Percentiles rank a stretch among this genome's conserved stretches.
Evolutionary conservation across 2,329 filamentous ascomycete species (phyloP).

Genomic region (Torrubiellomyces zombiae): DNA sequence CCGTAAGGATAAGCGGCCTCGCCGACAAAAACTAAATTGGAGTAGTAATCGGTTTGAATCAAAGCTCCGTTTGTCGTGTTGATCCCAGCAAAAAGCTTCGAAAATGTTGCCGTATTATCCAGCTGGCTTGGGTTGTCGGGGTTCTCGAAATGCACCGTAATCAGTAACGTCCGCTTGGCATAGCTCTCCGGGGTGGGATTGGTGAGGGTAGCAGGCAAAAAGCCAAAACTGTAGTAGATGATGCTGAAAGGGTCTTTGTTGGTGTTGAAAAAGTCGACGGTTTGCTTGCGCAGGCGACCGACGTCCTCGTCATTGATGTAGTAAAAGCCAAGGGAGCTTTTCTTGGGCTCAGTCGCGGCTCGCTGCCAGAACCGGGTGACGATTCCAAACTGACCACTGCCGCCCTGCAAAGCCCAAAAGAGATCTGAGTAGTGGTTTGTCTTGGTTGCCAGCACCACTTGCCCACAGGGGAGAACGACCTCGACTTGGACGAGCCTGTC

Average conservation of each 20-base stretch:
- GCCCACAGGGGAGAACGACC: slow-evolving; percentile 27
- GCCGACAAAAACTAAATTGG: neutral
- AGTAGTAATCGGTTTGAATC: neutral
- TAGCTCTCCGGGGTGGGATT: neutral
- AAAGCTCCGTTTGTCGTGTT: neutral
- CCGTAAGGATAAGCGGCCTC: slow-evolving; percentile 1
- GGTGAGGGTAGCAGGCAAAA: neutral
- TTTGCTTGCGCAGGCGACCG: neutral
- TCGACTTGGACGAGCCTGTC: slow-evolving; percentile 25
- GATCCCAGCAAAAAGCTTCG: neutral
- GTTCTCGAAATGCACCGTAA: slow-evolving; percentile 1
- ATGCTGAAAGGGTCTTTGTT: slow-evolving; percentile 1
- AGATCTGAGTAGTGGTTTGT: neutral
- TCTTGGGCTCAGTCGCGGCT: slow-evolving; percentile 1
- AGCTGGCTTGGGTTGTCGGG: neutral
- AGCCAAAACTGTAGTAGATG: slow-evolving; percentile 1
- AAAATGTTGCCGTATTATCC: neutral
- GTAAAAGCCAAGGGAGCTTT: slow-evolving; percentile 1
- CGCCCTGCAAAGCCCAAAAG: slow-evolving; percentile 1
- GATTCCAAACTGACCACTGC: slow-evolving; percentile 1
- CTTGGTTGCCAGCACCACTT: slow-evolving; percentile 11
- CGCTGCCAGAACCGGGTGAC: slow-evolving; percentile 1
- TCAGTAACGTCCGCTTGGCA: slow-evolving; percentile 1
- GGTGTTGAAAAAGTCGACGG: slow-evolving; percentile 1
- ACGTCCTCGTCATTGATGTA: slow-evolving; percentile 1